Conservation (phyloP, 768 basidiomycete genomes). For the Coprinopsis cinerea region DNA sequence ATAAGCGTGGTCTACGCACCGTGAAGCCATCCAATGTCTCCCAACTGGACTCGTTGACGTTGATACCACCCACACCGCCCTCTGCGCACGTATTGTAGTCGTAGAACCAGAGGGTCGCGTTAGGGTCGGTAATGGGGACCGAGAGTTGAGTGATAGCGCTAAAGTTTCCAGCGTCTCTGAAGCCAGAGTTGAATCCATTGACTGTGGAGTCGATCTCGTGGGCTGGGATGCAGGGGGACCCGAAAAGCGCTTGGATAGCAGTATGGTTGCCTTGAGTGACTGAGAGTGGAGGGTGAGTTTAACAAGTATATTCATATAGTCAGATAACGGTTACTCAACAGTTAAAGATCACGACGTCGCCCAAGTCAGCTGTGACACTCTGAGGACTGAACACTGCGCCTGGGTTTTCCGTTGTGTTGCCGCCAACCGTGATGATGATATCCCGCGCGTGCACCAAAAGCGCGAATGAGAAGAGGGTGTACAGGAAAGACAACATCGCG, state of each 20-base stretch:
- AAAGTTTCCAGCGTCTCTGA: conserved; percentile 44
- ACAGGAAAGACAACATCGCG: conserved; percentile 13
- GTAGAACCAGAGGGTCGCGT: conserved; percentile 53
- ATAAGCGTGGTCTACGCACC: conserved; percentile 24
- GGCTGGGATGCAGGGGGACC: conserved; percentile 45
- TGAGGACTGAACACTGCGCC: conserved; percentile 42
- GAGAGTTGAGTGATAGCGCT: conserved; percentile 38
- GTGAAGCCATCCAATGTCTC: conserved; percentile 40
- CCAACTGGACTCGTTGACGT: conserved; percentile 40
- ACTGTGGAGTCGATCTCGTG: conserved; percentile 40
- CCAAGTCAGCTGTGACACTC: conserved; percentile 34
- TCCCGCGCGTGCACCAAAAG: conserved; percentile 27
- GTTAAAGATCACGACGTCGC: conserved; percentile 52
- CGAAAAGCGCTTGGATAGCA: conserved; percentile 53
- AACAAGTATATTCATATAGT: neutral
- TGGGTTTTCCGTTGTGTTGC: conserved; percentile 38
- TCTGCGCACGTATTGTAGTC: conserved; percentile 47
- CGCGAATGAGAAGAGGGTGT: conserved; percentile 16
- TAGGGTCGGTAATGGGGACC: conserved; percentile 39
- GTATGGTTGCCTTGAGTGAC: conserved; percentile 50
- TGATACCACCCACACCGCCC: conserved; percentile 60
- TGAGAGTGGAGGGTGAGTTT: conserved; percentile 15
- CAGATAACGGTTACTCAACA: conserved; percentile 33
- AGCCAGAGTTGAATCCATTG: conserved; percentile 55
- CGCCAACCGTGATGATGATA: conserved; percentile 41